Percentiles rank a stretch among this genome's conserved stretches.
These are phyloP conservation scores for Sequoia sempervirens DNA, from an alignment of 75 land plant genomes.

Conservation along the genomic window DNA sequence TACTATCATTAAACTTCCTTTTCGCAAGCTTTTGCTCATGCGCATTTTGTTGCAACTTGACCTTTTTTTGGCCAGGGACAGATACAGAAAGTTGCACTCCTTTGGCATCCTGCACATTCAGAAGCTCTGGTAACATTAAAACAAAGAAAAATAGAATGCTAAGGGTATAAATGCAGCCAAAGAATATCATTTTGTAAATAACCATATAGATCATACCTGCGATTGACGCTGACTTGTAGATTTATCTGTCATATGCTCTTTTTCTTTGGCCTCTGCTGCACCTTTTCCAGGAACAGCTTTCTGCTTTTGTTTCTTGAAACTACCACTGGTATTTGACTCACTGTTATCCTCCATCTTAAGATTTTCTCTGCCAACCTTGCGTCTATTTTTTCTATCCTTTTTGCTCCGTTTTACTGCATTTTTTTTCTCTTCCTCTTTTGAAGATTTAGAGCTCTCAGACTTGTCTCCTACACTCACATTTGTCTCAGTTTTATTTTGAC, in stretches of 20 bases:
- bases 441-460: conserved; percentile 1
- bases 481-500: background rate
- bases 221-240: background rate
- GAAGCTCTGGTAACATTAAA: background rate
- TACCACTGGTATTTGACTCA: background rate
- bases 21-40: conserved; percentile 5
- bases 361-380: background rate
- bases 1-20: conserved; percentile 3
- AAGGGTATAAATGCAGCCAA: background rate
- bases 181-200: background rate
- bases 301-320: background rate
- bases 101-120: conserved; percentile 3
- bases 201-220: background rate
- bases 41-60: conserved; percentile 2
- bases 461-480: background rate
- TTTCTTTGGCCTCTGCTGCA: background rate
- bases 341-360: background rate
- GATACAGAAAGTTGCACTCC: background rate
- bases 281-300: background rate
- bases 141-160: background rate
- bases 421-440: background rate
- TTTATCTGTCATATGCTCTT: background rate
- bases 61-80: background rate
- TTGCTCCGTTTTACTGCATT: background rate
- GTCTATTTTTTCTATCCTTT: conserved; percentile 9